Base-by-base conservation (phyloP, 78 protist species). In the Cavenderia fasciculata region DNA sequence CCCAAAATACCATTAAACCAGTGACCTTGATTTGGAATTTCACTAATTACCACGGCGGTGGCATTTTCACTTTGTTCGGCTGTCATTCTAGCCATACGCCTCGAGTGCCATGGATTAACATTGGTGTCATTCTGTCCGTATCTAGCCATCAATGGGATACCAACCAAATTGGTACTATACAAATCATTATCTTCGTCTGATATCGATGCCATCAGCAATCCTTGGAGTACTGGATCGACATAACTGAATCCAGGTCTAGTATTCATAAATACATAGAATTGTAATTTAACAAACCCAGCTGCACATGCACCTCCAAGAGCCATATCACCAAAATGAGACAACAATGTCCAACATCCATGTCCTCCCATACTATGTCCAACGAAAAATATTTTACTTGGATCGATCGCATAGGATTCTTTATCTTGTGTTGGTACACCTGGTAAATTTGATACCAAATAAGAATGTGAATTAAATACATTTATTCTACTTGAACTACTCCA, bases 261-360 rank as follows among this genome's bases (percentile, higher is more conserved):
- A 36, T 62, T 62, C 14, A 59, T 59, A 18, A 62, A 62, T 16
- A 77, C 51, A 63, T 77, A 77, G 34, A 44, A 44, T 77, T 77
- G 74, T 21, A 77, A 31, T 63, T 77, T 77, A 16, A 46, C 63
- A 36, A 77, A 77, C 2, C 87, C 87, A 5, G 74, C 59, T 10
- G 87, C 87, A 36, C 87, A 77, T 38, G 56, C 73, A 4, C 74
- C 87, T 62, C 87, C 87, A 21, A 77, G 27, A 34, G 74, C 87
- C 23, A 77, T 34, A 63, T 77, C 87, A 29, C 74, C 87, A 77
- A 47, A 63, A 18, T 51, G 23, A 31, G 74, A 44, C 6, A 77
- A 14, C 10, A 62, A 52, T 29, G 46, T 23, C 38, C 69, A 66
- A 61, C 87, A 77, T 4, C 87, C 87, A 62, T 62, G 62, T 16